Base-by-base conservation (phyloP, 2,329 filamentous ascomycete genomes). In the Mariannaea elegans region DNA sequence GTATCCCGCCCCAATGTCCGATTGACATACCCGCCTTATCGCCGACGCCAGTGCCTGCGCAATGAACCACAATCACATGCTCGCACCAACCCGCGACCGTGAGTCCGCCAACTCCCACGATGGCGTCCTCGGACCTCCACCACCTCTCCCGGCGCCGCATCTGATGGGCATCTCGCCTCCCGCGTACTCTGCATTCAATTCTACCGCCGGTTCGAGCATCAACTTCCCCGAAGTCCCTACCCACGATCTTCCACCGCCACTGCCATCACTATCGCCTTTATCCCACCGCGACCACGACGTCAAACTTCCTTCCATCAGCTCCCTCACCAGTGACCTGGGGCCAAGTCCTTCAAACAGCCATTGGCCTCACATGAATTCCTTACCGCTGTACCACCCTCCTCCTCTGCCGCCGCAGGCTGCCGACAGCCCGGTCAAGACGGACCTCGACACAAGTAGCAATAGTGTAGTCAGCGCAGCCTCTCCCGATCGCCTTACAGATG, bases 291-390 rank as follows among this genome's bases (percentile, higher is more conserved):
- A 72, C 21, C 66, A 63, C 62, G 69, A 72, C 46, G 65, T 68
- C 19, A 74, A 70, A 32, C 68, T 78, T 23, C 76, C 76, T 6
- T 76, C 76, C 10, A 65, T 78, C 61, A 78, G 75, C 63, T 73
- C 71, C 51, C 66, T 78, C 46, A 72, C 75, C 12, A 68, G 69
- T 49, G 72, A 72, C 48, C 65, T 75, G 51, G 55, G 69, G 14
- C 50, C 67, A 59, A 68, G 67, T 24, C 63, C 65, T 14, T 51
- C 59, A n/a, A 66, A 57, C 41, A 52, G 58, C 36, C 61, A 64
- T 60, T 85, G 83, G 83, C 80, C 81, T 19, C 80, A 78, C 59
- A 70, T 83, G 47, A 84, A 84, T 56, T 81, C 81, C 0, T 72
- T 84, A 18, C 80, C 81, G 9, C 75, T 78, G 7, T 85, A 82